Base-by-base conservation (phyloP, 768 basidiomycete species). In the Hebeloma cylindrosporum region DNA sequence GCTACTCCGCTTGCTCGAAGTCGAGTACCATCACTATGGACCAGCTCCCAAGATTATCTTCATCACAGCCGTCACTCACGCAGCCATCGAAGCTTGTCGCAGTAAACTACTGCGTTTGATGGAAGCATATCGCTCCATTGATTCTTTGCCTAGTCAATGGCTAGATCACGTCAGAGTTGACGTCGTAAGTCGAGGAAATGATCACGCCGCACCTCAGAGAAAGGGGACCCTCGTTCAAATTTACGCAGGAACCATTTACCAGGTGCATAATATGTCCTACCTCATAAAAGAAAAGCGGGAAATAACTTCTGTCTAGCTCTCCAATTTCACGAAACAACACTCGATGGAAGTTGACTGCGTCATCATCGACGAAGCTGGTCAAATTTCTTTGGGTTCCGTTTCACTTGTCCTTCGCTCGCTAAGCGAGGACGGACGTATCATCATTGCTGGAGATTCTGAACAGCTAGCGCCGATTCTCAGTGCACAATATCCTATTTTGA, bases 31-130 rank as follows among this genome's bases (percentile, higher is more conserved):
- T 26, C 60, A 60, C 8, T 60, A 58, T 23, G 60, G 61, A 13
- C 59, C 45, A 10, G 51, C 54, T 30, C 60, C 59, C 4, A 70
- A 66, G 43, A 64, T 74, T 29, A 58, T 77, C 2, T 75, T 77
- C 45, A 60, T 79, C 28, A 76, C 75, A 1, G 77, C 76, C 2
- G 68, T 77, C 61, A 77, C 77, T 0, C 73, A 79, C 50, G 75
- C 75, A 3, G 76, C 77, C 2, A 77, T 79, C 36, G 70, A 75
- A 33, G 77, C 77, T 1, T 72, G 71, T 33, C 55, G 70, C 29
- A 65, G 57, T 38, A 76, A 77, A 51, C 53, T 77, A n/a, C 38
- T 49, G 1, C 53, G 60, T 25, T 58, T 79, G 9, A 65, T 68
- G 17, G 54, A 59, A 7, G 61, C 64, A 23, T 72, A 74, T 43